Evolutionary conservation across 23 red algal species (phyloP), one percentile per base, ranked within the genome.

Genomic region (Chondrus crispus): DNA sequence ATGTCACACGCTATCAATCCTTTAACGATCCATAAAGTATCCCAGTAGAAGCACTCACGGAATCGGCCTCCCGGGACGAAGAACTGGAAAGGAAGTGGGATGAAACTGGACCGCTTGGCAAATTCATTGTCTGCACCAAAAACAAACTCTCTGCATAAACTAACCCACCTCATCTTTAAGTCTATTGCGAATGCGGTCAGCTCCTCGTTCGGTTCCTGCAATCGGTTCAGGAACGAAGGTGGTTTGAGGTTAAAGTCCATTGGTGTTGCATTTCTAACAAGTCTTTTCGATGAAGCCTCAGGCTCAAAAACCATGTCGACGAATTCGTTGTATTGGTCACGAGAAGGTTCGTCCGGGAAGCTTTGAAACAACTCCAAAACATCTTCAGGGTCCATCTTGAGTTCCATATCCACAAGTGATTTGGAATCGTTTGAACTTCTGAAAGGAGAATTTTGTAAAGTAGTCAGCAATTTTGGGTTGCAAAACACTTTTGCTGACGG

Each of bases 11-110:
- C 81, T 13, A 98, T 51, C 16, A 98, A 54, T 30, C 96, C 96
- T 13, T 95, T 89, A 26, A 95, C 74, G 36, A 98, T 94, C 91
- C 93, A 98, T 22, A 93, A 88, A 3, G 93, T 91, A 46, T 98
- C 96, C 96, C 96, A 98, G 75, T 98, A 98, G 62, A 95, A 98
- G 69, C 68, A 90, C 74, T 98, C 96, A 24, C 89, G 96, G 76
- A 98, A 98, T 55, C 96, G 96, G 14, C 96, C 96, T 7, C 96
- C 96, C 13, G 96, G 85, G 12, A 98, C 82, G 50, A 95, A 91
- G 48, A 98, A 95, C 26, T 93, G 93, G 54, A 93, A 81, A 1
- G 85, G 89, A 19, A 95, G 69, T 14, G 93, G 89, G 39, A 98
- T 92, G 57, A 92, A 76, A 2, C 57, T 52, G 16, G 73, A 82